A percentile compares a stretch with the other conserved stretches of the same genome.
Evolutionary conservation across 176 grass and related monocot species (phyloP).

Genomic region (Aegilops sharonensis): DNA sequence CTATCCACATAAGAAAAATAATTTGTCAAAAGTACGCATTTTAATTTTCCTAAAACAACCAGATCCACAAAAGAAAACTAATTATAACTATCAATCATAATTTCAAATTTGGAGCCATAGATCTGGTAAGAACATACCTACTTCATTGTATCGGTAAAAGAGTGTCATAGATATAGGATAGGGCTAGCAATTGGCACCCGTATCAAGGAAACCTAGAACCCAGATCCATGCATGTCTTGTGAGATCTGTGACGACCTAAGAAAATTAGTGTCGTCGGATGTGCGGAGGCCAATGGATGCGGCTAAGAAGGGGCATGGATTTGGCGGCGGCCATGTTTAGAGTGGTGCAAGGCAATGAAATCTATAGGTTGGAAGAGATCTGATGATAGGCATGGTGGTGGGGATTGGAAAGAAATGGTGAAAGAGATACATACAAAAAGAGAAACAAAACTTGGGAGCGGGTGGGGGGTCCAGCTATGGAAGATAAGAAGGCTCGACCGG

Average conservation of each 20-base stretch:
- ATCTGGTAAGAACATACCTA: neutral
- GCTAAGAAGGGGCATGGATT: neutral
- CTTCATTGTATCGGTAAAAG: neutral
- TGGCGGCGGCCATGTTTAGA: neutral
- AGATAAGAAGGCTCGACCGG: neutral
- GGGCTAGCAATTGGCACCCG: too few relatives aligned
- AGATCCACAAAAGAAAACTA: too few relatives aligned
- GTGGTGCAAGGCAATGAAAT: neutral
- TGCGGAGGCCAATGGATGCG: neutral
- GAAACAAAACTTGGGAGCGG: too few relatives aligned
- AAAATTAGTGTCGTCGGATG: neutral
- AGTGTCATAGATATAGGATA: neutral
- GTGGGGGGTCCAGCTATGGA: neutral
- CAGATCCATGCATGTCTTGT: neutral
- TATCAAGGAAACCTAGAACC: neutral
- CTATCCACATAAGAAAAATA: too few relatives aligned
- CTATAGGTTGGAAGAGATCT: neutral
- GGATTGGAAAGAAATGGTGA: neutral
- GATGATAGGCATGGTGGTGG: neutral
- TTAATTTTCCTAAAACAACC: too few relatives aligned
- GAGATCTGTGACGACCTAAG: neutral
- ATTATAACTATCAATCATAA: too few relatives aligned
- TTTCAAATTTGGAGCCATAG: neutral
- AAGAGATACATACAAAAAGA: neutral
- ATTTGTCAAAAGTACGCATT: too few relatives aligned